Percentiles rank a stretch among this genome's conserved stretches.
Conservation (phyloP, 2,329 filamentous ascomycete species). For the Colletotrichum agaves region DNA sequence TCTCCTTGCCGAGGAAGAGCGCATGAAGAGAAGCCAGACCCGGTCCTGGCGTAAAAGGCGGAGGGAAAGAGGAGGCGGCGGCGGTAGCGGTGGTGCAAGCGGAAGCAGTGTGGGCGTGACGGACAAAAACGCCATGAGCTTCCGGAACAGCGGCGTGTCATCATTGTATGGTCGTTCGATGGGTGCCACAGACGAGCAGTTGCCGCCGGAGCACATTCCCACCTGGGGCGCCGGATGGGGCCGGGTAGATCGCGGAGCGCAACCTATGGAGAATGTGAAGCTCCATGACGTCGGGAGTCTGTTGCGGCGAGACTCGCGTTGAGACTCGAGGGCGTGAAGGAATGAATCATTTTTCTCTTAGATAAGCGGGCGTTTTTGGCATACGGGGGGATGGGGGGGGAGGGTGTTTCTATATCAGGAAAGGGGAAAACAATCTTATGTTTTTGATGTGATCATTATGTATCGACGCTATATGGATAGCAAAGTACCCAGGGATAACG, state of each 20-base stretch:
- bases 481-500: slow-evolving; percentile 1
- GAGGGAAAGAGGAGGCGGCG: slow-evolving; percentile 40
- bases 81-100: slow-evolving; percentile 33
- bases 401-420: neutral
- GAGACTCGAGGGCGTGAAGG: slow-evolving; percentile 19
- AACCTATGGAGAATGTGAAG: slow-evolving; percentile 41
- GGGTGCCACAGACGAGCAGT: slow-evolving; percentile 14
- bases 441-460: neutral
- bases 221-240: slow-evolving; percentile 42
- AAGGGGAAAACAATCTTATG: neutral
- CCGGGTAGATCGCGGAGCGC: slow-evolving; percentile 45
- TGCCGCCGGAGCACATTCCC: slow-evolving; percentile 17
- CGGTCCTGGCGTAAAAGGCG: slow-evolving; percentile 37
- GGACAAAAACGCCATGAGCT: slow-evolving; percentile 38
- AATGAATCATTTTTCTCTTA: neutral
- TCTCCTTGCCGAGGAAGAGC: slow-evolving; percentile 42
- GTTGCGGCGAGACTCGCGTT: slow-evolving; percentile 35
- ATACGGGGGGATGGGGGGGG: neutral
- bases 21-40: slow-evolving; percentile 28
- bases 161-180: slow-evolving; percentile 40
- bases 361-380: slow-evolving; percentile 17
- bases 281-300: slow-evolving; percentile 50
- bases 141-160: slow-evolving; percentile 37
- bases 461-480: neutral
- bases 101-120: slow-evolving; percentile 36